These are phyloP conservation scores for Posidonia oceanica DNA, from an alignment of 116 monocot species.

Conservation along the genomic window DNA sequence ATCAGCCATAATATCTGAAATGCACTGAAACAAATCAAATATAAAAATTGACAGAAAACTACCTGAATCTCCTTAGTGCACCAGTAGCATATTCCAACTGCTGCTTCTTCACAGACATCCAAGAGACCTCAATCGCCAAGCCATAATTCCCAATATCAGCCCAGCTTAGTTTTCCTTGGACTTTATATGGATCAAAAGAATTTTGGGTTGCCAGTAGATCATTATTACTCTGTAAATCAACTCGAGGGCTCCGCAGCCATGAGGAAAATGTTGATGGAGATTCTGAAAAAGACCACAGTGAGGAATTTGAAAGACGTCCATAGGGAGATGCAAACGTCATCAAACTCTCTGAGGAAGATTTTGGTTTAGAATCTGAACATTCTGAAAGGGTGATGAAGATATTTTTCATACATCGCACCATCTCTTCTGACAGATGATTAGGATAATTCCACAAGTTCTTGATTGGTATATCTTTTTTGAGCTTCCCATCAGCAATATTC, in stretches of 20 bases:
- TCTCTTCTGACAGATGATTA: slow-evolving; percentile 71
- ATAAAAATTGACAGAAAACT: not conserved
- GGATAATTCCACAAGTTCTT: slow-evolving; percentile 44
- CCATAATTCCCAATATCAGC: slow-evolving; percentile 67
- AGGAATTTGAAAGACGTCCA: slow-evolving; percentile 46
- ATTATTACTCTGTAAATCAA: slow-evolving; percentile 34
- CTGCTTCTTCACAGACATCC: slow-evolving; percentile 88
- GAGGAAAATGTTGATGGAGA: slow-evolving; percentile 29
- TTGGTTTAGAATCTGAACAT: slow-evolving; percentile 21
- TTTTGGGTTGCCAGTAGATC: slow-evolving; percentile 32
- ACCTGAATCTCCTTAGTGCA: slow-evolving; percentile 70
- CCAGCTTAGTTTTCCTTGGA: slow-evolving; percentile 66
- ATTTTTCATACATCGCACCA: slow-evolving; percentile 80
- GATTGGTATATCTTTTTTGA: slow-evolving; percentile 27
- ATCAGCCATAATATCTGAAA: no score
- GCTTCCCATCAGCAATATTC: slow-evolving; percentile 10
- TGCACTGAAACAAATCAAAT: no score
- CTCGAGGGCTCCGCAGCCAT: slow-evolving; percentile 48
- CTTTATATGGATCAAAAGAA: slow-evolving; percentile 68
- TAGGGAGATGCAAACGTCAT: slow-evolving; percentile 28
- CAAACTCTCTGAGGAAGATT: slow-evolving; percentile 17
- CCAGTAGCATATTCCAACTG: slow-evolving; percentile 84
- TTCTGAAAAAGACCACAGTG: slow-evolving; percentile 50
- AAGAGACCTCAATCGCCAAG: slow-evolving; percentile 68
- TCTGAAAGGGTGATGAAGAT: slow-evolving; percentile 71